Percentiles rank a stretch among this genome's conserved stretches.
phyloP scores from a whole-genome alignment of 148 eudicot species.

The Cornus kousa region DNA sequence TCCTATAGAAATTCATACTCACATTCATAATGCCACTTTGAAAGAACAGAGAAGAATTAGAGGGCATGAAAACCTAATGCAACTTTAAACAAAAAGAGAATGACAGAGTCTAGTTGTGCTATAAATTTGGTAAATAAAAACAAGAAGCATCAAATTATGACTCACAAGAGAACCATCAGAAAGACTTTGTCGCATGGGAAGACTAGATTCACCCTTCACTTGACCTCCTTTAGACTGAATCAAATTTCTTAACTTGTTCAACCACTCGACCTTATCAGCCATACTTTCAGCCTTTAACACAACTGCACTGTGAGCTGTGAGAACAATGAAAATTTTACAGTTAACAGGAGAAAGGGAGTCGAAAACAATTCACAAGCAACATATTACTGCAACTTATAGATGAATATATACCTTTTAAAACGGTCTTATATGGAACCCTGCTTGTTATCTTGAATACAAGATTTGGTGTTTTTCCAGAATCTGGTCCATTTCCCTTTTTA shows the following conservation, averaged over 20 bases:
- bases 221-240: slow-evolving; percentile 70
- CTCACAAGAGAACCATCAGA: slow-evolving; percentile 97
- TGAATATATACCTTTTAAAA: slow-evolving; percentile 65
- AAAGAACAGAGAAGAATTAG: not conserved
- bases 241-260: slow-evolving; percentile 67
- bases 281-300: slow-evolving; percentile 86
- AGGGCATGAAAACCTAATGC: too few species aligned
- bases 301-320: slow-evolving; percentile 94
- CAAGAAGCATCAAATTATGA: slow-evolving; percentile 3
- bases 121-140: not conserved
- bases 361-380: not conserved
- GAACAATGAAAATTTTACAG: slow-evolving; percentile 12
- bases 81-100: too few species aligned
- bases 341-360: not conserved
- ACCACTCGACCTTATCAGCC: slow-evolving; percentile 87
- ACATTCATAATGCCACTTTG: not conserved
- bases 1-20: not conserved
- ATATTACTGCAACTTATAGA: not conserved
- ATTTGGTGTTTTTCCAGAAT: slow-evolving; percentile 55
- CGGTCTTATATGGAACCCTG: slow-evolving; percentile 95
- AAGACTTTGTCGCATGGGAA: slow-evolving; percentile 75
- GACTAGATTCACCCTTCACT: slow-evolving; percentile 59
- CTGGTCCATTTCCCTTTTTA: slow-evolving; percentile 71
- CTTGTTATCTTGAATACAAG: slow-evolving; percentile 80
- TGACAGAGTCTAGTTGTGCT: not conserved